Base-by-base conservation (phyloP, 192 early-diverging fungal species). In the Phlyctochytrium arcticum region DNA sequence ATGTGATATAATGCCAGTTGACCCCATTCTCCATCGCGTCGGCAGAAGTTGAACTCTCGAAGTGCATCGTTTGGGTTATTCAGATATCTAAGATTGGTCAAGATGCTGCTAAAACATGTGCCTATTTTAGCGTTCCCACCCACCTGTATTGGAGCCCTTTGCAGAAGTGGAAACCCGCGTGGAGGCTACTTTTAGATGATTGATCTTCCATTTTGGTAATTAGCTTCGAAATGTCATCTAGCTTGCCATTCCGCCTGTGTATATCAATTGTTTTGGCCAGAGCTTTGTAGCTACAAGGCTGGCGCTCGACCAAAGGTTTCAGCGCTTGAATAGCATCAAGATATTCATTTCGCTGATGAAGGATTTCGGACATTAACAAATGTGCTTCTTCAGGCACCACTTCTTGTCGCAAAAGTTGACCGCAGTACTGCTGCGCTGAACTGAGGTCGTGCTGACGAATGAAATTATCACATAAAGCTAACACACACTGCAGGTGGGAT, bases 101-200 rank as follows among this genome's bases (percentile, higher is more conserved):
- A 54, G 29, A 29, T 8, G 30, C n/a, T n/a, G n/a, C n/a, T n/a
- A n/a, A n/a, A n/a, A n/a, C n/a, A n/a, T n/a, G n/a, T n/a, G n/a
- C n/a, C n/a, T n/a, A n/a, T n/a, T n/a, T n/a, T n/a, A n/a, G n/a
- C n/a, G n/a, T n/a, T n/a, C n/a, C n/a, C n/a, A n/a, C 57, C 19
- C 35, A 71, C 69, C 80, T 67, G 37, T 65, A 65, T 59, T 76
- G 71, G 23, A 81, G 53, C 7, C 82, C 82, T 57, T 73, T 79
- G 54, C 82, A 84, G 46, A 69, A 84, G 51, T 76, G 75, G 56
- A 55, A 84, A 0, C 82, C 82, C 2, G 77, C 61, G 67, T 75
- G 61, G 27, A 84, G 23, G 19, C 67, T 54, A 2, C 65, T 60
- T 42, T 71, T 77, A 12, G 54, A 59, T 4, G 76, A 57, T 26